These are phyloP conservation scores for Penicillium hesseltinei DNA, from an alignment of 2,329 filamentous ascomycete species.

Conservation along the genomic window DNA sequence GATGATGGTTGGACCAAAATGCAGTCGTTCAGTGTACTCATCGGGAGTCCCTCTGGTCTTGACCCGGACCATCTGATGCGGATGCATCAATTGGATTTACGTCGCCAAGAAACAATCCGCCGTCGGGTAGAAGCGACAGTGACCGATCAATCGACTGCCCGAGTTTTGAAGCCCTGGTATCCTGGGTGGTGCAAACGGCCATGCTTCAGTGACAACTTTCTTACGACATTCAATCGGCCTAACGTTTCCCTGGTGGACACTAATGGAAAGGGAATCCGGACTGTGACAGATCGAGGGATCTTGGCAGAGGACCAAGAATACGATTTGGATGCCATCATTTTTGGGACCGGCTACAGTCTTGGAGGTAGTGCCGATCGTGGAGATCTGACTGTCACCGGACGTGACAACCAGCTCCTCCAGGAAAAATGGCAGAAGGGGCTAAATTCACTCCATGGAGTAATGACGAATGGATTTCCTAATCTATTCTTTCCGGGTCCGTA, in stretches of 20 bases:
- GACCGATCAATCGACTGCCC: conserved; percentile 52
- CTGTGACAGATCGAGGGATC: conserved; percentile 49
- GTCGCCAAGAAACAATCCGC: conserved; percentile 47
- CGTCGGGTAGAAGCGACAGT: conserved; percentile 52
- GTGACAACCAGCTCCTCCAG: conserved; percentile 45
- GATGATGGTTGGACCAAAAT: conserved; percentile 30
- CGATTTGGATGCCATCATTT: conserved; percentile 49
- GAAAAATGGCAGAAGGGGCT: conserved; percentile 49
- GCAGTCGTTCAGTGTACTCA: conserved; percentile 8
- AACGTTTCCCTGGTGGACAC: conserved; percentile 63
- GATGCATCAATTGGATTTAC: conserved; percentile 39
- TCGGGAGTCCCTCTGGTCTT: conserved; percentile 15
- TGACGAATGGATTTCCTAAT: conserved; percentile 54
- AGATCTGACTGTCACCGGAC: conserved; percentile 45
- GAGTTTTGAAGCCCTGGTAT: conserved; percentile 59
- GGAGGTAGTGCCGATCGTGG: conserved; percentile 34
- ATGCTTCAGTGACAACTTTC: conserved; percentile 56
- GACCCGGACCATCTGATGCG: conserved; percentile 28
- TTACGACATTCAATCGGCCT: conserved; percentile 57
- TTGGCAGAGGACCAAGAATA: conserved; percentile 46
- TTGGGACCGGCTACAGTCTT: conserved; percentile 47
- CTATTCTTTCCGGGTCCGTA: conserved; percentile 49
- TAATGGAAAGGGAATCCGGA: conserved; percentile 51
- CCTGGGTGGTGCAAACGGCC: conserved; percentile 63
- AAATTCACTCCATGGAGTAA: conserved; percentile 54